Base-by-base conservation (phyloP, 495 filamentous ascomycete genomes). In the Aspergillus biplanus region DNA sequence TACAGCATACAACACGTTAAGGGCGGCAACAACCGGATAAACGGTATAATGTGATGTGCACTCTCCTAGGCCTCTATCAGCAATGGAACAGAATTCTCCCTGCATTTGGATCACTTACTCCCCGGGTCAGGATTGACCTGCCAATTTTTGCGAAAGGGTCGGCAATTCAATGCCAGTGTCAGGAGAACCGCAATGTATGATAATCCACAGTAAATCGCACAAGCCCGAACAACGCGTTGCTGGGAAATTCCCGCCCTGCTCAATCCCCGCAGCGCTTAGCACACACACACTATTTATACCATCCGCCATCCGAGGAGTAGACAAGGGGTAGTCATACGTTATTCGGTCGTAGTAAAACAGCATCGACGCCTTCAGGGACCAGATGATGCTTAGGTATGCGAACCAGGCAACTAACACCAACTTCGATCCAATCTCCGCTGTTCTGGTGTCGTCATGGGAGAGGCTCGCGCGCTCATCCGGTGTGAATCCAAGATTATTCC, bases 321-420 rank as follows among this genome's bases (percentile, higher is more conserved):
- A 6, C 9, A 21, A 12, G 18, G 13, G n/a, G 9, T 12, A 32
- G 5, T 21, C 49, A 6, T 31, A 52, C 49, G 49, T 52, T 21
- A 52, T 31, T 11, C 49, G 49, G 49, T 52, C 49, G 12, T 52
- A 52, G 49, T 27, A 52, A 31, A 52, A 52, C n/a, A 52, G 49
- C 49, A 52, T 52, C 31, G 49, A 52, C 49, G 49, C 49, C 49
- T 52, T 52, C n/a, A 52, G 49, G 15, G 49, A 21, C 49, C 49
- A 52, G n/a, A 52, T 21, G 4, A 32, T 6, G 7, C 5, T 31
- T 4, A 52, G 3, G 49, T 52, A 52, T 12, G 18, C 18, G 31
- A 21, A 52, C 49, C 49, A 52, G 18, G n/a, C 49, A 6, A 52
- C 6, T 27, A 52, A 12, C 18, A 31, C 49, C 18, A 52, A 11